Conservation (phyloP, 106 monocot genomes). For the Acanthochlamys bracteata region DNA sequence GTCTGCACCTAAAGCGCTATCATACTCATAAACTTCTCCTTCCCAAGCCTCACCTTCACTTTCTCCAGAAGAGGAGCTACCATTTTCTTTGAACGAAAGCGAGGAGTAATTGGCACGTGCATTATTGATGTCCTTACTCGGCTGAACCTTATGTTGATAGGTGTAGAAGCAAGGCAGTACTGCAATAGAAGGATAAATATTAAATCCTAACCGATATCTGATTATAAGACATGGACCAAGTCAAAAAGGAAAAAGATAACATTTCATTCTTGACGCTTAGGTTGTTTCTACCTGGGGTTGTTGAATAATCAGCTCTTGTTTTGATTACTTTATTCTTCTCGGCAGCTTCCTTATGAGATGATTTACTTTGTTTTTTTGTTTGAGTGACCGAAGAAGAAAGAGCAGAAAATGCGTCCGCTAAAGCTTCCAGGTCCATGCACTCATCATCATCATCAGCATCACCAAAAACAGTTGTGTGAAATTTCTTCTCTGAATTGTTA, state of each 20-base stretch:
- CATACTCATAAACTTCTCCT: slow-evolving; percentile 83
- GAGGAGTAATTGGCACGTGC: slow-evolving; percentile 21
- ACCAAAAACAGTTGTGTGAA: neutral
- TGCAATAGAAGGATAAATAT: slow-evolving; percentile 23
- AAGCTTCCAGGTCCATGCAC: slow-evolving; percentile 49
- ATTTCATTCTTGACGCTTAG: too few relatives aligned
- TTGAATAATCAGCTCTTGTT: slow-evolving; percentile 18
- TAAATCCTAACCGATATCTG: neutral
- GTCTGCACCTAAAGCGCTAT: slow-evolving; percentile 74
- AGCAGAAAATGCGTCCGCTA: slow-evolving; percentile 46
- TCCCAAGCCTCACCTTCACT: slow-evolving; percentile 70
- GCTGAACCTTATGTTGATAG: slow-evolving; percentile 39
- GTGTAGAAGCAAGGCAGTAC: slow-evolving; percentile 94
- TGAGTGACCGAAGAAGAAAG: slow-evolving; percentile 27
- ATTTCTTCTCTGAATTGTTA: slow-evolving; percentile 4
- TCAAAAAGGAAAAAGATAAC: too few relatives aligned
- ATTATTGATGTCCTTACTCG: neutral
- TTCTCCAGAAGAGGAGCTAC: slow-evolving; percentile 13
- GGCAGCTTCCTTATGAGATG: slow-evolving; percentile 12
- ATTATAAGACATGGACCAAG: neutral
- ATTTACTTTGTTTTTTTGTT: slow-evolving; percentile 36
- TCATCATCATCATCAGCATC: slow-evolving; percentile 25
- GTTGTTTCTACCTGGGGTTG: slow-evolving; percentile 32
- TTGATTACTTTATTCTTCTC: slow-evolving; percentile 17
- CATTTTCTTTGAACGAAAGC: slow-evolving; percentile 42